These are phyloP conservation scores for Glaciozyma antarctica DNA, from an alignment of 768 basidiomycete species.

Conservation along the genomic window DNA sequence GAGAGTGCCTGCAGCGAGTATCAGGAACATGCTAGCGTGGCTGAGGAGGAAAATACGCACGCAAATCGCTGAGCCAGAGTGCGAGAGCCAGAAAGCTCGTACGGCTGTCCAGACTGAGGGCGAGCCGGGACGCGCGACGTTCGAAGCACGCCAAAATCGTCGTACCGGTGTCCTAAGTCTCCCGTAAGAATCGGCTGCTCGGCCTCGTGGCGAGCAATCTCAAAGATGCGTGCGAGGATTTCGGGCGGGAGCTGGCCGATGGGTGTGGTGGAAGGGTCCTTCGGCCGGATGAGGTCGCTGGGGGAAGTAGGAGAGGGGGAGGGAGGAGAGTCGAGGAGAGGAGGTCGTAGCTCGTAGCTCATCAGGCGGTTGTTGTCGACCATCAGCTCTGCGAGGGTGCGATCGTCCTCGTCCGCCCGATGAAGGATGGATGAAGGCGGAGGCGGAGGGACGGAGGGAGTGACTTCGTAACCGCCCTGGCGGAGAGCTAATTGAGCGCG, in stretches of 20 bases:
- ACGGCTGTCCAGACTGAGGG: background rate
- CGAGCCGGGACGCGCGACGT: background rate
- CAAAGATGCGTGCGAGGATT: conserved; percentile 8
- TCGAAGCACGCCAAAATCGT: background rate
- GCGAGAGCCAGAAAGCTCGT: conserved; percentile 1
- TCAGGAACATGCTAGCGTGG: no score
- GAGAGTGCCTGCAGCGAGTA: background rate
- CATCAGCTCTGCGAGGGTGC: background rate
- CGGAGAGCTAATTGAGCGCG: background rate
- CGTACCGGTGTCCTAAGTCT: background rate
- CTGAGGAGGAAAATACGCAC: background rate
- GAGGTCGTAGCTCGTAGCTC: conserved; percentile 5
- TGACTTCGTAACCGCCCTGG: background rate
- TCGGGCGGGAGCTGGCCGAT: conserved; percentile 8
- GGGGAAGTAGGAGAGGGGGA: background rate
- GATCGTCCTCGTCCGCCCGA: background rate
- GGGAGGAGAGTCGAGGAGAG: background rate
- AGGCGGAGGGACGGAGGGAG: background rate
- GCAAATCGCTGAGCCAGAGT: background rate
- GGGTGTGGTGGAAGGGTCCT: background rate
- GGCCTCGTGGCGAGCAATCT: background rate
- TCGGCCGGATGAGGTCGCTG: background rate
- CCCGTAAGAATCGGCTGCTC: background rate
- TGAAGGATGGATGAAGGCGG: background rate
- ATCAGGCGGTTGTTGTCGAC: conserved; percentile 6